Conservation (phyloP, 2,329 filamentous ascomycete species). For the Chalaropsis ovoidea region DNA sequence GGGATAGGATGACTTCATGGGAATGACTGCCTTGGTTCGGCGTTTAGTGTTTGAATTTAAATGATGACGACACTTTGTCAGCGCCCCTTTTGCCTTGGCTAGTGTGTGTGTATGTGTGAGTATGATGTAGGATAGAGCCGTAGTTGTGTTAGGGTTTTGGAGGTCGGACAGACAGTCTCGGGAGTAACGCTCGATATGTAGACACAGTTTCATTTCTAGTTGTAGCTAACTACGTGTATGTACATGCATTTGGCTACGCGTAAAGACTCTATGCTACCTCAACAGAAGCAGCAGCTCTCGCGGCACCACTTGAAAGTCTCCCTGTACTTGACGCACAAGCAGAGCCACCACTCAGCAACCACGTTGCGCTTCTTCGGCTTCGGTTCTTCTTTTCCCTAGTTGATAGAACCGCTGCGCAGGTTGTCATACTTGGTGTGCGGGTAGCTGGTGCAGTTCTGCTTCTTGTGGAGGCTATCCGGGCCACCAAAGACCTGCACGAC, state of each 20-base stretch:
- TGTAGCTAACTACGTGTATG: background rate
- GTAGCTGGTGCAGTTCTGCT: conserved; percentile 51
- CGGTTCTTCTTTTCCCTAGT: conserved; percentile 31
- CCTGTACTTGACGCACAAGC: conserved; percentile 25
- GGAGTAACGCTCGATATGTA: background rate
- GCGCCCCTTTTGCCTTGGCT: conserved; percentile 8
- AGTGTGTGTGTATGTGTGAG: conserved; percentile 4
- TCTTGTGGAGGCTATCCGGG: conserved; percentile 39
- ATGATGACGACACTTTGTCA: conserved; percentile 25
- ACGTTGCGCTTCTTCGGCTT: conserved; percentile 17
- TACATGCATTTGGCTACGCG: background rate
- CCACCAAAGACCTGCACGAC: conserved; percentile 53
- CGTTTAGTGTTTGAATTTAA: conserved; percentile 25
- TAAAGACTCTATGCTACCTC: background rate
- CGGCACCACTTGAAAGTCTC: background rate
- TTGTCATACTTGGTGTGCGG: conserved; percentile 63
- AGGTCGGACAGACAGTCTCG: background rate
- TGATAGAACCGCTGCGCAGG: conserved; percentile 47
- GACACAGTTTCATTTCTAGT: background rate
- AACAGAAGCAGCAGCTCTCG: background rate
- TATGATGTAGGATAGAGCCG: background rate
- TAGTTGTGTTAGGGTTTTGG: background rate
- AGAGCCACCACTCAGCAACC: background rate
- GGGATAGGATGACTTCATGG: conserved; percentile 26
- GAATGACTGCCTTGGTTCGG: conserved; percentile 26